Evolutionary conservation across 2,329 filamentous ascomycete species (phyloP), one percentile per base, ranked within the genome.

Genomic region (Ceratocystis ficicola): DNA sequence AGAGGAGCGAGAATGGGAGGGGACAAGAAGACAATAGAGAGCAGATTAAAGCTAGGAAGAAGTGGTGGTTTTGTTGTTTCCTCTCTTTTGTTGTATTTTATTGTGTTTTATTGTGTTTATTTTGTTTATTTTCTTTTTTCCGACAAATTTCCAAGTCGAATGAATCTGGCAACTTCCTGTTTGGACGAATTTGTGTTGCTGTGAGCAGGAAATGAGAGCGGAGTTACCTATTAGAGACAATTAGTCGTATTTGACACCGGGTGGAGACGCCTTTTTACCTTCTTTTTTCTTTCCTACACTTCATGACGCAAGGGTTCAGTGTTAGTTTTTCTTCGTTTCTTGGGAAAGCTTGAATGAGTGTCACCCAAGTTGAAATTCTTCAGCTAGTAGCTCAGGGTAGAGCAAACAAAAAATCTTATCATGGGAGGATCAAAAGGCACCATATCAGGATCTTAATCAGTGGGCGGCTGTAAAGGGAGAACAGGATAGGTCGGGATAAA

Each of bases 391-490:
- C 20, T 20, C 48, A 48, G 15, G 44, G 7, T n/a, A 5, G 20
- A 48, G 15, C 17, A 22, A 20, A 1, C 5, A 20, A 50, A 8
- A 50, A 50, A 22, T 50, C n/a, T 10, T 22, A 10, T 10, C 48
- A 50, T 22, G 48, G 17, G 20, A n/a, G 52, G 52, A 57, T 57
- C 52, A 57, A 57, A 57, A 57, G 10, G 52, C 48, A 20, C 15
- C 15, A 30, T 30, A 30, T 28, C 22, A 57, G 52, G 52, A 57
- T 57, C 10, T 30, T 15, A 28, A 57, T 30, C 25, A 57, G 52
- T 30, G 7, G 36, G 52, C 22, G 25, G 22, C 52, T 57, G 20
- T 28, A 57, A 30, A 57, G 15, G 7, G 8, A 5, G 15, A 30
- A 30, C 52, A 30, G 52, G 25, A 28, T 30, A n/a, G 30, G 30